Percentiles rank a stretch among this genome's conserved stretches.
These are phyloP conservation scores for Solanum aculeatissimum DNA, from an alignment of 305 asterid species.

Conservation along the genomic window DNA sequence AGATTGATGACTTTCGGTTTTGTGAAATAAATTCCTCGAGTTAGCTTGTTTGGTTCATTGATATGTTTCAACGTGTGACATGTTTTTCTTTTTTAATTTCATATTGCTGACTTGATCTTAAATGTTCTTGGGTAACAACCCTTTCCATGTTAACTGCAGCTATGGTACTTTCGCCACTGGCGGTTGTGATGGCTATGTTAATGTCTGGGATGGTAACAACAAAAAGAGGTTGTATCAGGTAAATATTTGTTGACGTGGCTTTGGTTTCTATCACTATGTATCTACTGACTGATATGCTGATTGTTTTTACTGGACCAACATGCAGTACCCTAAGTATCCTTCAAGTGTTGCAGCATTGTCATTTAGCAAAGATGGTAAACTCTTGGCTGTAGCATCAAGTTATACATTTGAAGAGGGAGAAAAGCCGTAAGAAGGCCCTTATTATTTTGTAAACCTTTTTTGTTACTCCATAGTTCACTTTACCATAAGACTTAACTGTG, in stretches of 20 bases:
- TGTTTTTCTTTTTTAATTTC: neutral
- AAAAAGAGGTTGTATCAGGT: conserved; percentile 95
- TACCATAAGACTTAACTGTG: neutral
- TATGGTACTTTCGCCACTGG: conserved; percentile 98
- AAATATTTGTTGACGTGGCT: neutral
- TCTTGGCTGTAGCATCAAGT: conserved; percentile 89
- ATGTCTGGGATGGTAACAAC: conserved; percentile 97
- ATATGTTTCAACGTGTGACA: neutral
- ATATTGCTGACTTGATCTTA: neutral
- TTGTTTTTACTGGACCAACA: neutral
- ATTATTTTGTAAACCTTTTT: neutral
- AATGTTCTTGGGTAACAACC: neutral
- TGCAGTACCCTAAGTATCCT: conserved; percentile 79
- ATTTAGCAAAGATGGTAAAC: conserved; percentile 85
- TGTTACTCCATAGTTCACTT: neutral
- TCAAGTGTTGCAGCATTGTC: conserved; percentile 79
- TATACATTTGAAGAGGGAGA: conserved; percentile 95
- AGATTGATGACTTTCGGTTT: neutral
- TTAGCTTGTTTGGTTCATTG: neutral
- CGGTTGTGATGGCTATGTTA: conserved; percentile 85
- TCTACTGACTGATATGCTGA: neutral
- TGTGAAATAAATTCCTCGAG: neutral
- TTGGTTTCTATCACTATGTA: neutral
- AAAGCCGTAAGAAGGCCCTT: conserved; percentile 39
- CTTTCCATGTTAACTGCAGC: conserved; percentile 22